Conservation (phyloP, 164 flowering plant genomes). For the Dillenia turbinata region DNA sequence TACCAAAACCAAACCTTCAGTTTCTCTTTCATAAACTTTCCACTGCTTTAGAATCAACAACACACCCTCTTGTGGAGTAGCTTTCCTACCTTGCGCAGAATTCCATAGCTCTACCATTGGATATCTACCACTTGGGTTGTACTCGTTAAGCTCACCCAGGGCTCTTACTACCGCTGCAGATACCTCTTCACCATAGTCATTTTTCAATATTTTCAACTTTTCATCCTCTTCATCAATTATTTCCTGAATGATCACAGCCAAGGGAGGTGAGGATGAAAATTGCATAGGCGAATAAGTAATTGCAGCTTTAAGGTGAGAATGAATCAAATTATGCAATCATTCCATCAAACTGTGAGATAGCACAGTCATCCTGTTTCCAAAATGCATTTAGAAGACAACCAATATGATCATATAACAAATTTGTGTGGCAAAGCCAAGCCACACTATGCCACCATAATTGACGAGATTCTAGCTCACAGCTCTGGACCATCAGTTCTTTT, state of each 20-base stretch:
- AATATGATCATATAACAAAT: no score
- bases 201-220: slow-evolving; percentile 22
- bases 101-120: slow-evolving; percentile 42
- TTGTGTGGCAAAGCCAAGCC: no score
- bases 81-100: slow-evolving; percentile 24
- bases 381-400: no score
- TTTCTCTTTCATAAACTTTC: slow-evolving; percentile 14
- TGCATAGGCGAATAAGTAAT: no score
- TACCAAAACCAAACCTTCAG: slow-evolving; percentile 4
- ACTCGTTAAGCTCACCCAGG: slow-evolving; percentile 34
- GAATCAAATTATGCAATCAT: slow-evolving; percentile 1
- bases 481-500: no score
- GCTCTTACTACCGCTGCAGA: slow-evolving; percentile 29
- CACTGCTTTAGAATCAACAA: slow-evolving; percentile 22
- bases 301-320: background rate
- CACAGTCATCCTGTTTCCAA: no score
- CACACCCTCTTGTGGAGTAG: slow-evolving; percentile 31
- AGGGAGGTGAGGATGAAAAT: background rate
- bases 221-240: slow-evolving; percentile 42
- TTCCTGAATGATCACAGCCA: slow-evolving; percentile 19
- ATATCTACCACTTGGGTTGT: slow-evolving; percentile 48
- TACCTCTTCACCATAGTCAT: slow-evolving; percentile 35
- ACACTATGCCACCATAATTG: no score
- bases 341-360: background rate
- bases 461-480: no score